Evolutionary conservation across 306 rosid genomes (phyloP).

Genomic region (Sindora glabra): DNA sequence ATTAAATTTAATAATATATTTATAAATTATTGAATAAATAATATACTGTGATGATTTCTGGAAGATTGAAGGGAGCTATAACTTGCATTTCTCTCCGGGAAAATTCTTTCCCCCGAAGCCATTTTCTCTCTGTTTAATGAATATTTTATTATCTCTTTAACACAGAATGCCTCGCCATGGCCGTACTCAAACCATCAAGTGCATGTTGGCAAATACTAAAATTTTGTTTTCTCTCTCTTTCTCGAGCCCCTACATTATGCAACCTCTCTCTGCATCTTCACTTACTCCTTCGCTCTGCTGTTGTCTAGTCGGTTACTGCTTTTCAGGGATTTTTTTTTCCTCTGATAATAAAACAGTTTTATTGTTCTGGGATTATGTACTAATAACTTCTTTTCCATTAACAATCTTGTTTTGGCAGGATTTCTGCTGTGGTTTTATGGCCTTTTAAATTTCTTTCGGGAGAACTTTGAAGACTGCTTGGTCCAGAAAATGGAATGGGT

Average conservation of each 20-base stretch:
- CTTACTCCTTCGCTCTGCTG: slow-evolving; percentile 25
- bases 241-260: slow-evolving; percentile 92
- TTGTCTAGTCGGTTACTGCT: slow-evolving; percentile 1
- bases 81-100: no score
- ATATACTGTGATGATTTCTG: no score
- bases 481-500: slow-evolving; percentile 13
- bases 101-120: not conserved
- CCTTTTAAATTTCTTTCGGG: slow-evolving; percentile 6
- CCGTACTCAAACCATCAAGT: slow-evolving; percentile 24
- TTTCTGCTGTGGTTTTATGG: no score
- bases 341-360: slow-evolving; percentile 8
- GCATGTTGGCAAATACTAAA: slow-evolving; percentile 39
- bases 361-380: slow-evolving; percentile 1
- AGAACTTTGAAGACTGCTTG: not conserved
- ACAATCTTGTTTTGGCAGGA: slow-evolving; percentile 2
- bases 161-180: slow-evolving; percentile 9
- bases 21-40: no score
- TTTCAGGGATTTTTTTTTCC: not conserved
- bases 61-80: no score
- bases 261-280: not conserved
- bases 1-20: no score
- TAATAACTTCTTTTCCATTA: not conserved
- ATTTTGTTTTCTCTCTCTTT: slow-evolving; percentile 42
- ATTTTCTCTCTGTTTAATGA: not conserved
- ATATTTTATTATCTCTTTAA: slow-evolving; percentile 4